Evolutionary conservation across 2,329 filamentous ascomycete species (phyloP).

Genomic region (Fusarium torreyae): DNA sequence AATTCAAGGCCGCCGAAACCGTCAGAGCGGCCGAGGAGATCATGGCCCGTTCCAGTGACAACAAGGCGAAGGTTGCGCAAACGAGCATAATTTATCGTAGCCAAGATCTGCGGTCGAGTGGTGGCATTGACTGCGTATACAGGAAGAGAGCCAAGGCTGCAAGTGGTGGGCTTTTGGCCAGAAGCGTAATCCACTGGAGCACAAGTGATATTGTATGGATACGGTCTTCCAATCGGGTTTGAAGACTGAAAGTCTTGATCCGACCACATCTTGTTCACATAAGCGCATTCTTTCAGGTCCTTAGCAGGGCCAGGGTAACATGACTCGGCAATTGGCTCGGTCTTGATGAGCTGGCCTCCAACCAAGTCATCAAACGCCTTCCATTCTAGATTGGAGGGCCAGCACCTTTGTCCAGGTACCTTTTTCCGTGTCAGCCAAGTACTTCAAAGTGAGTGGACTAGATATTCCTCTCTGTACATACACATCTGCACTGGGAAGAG

Average conservation of each 20-base stretch:
- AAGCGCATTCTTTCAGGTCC: constrained; percentile 26
- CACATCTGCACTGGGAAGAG: constrained; percentile 28
- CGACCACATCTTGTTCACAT: constrained; percentile 40
- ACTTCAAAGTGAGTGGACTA: not conserved
- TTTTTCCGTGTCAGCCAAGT: not conserved
- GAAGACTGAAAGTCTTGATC: constrained; percentile 39
- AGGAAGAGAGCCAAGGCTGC: constrained; percentile 29
- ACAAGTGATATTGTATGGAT: constrained; percentile 41
- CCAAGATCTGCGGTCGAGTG: constrained; percentile 8
- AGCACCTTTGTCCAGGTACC: constrained; percentile 34
- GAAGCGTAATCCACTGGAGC: constrained; percentile 29
- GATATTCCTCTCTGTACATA: not conserved
- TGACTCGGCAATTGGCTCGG: constrained; percentile 32
- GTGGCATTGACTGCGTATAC: constrained; percentile 36
- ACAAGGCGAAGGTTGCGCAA: constrained; percentile 23
- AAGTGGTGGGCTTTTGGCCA: constrained; percentile 25
- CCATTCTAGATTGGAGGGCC: constrained; percentile 28
- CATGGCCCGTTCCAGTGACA: constrained; percentile 32
- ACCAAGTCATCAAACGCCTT: constrained; percentile 6
- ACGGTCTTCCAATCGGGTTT: constrained; percentile 37
- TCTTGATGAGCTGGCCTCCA: constrained; percentile 26
- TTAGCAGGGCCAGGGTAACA: constrained; percentile 32
- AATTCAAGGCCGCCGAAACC: constrained; percentile 34
- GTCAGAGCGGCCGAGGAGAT: constrained; percentile 34
- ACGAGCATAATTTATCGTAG: constrained; percentile 16